Evolutionary conservation across 2,329 filamentous ascomycete genomes (phyloP), one percentile per base, ranked within the genome.

Genomic region (Ophiostoma australiae): DNA sequence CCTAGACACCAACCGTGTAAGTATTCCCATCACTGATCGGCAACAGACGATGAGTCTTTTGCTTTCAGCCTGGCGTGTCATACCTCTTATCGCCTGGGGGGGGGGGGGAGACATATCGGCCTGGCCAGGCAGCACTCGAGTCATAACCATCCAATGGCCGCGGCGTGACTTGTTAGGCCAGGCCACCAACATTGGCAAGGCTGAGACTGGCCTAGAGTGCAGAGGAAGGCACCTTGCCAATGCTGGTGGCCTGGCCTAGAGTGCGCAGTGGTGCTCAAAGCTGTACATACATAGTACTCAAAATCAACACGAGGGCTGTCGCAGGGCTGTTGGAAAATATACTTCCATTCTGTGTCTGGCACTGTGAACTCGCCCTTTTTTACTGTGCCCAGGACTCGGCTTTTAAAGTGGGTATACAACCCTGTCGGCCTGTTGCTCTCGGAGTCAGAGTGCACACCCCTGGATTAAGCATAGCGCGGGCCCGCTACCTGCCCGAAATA

Each of bases 311-410:
- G n/a, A 58, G 52, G 52, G 23, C 17, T 27, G n/a, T 13, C 52
- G 17, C 5, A 58, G n/a, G 52, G 52, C n/a, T 58, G 52, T 58
- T 31, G 52, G n/a, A 58, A 27, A 63, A 63, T 27, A 33, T 63
- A 63, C 58, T 63, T 63, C 13, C 58, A 33, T 63, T 27, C 7
- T 33, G 58, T 63, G 58, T 35, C 13, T 63, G 27, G 58, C 58
- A 63, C 58, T 13, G 58, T 63, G 58, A 7, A 33, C 58, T 33
- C 13, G 23, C 13, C 27, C 15, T 63, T 33, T 27, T 27, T 20
- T 17, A 63, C 58, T 63, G 58, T 63, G 27, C 58, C 23, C 27
- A 63, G 58, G 27, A 15, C 27, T 3, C 58, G 35, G 15, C 23
- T 15, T n/a, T 11, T 8, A 33, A 13, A 63, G 58, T 63, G 58